Base-by-base conservation (phyloP, 2,329 filamentous ascomycete species). In the Fusarium sp. region DNA sequence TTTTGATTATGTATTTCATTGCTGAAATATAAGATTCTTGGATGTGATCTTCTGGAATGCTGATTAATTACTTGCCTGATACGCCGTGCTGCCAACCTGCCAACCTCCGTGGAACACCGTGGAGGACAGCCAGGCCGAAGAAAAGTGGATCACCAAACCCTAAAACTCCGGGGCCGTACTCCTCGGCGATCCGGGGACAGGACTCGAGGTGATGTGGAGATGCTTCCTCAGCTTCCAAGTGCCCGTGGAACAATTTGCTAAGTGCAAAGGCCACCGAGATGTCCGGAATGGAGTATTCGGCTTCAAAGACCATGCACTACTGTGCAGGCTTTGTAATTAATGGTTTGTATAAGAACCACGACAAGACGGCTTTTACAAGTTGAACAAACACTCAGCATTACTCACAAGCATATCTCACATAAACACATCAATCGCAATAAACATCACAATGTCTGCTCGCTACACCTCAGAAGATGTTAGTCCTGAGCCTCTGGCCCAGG, bases 401-500 rank as follows among this genome's bases (percentile, higher is more conserved):
- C 38, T 32, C 24, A 44, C 14, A n/a, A 21, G 20, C 40, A 56
- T 20, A 4, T 15, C 28, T 6, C 5, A 15, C 28, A 32, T 14
- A 32, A 30, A 30, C 28, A 47, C 14, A 30, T 12, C 30, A 44
- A 30, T 20, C 30, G 11, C 40, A 30, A 40, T 21, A 12, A 6
- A 46, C 45, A 20, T 38, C 45, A 73, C 64, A 67, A 23, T 67
- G 24, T 15, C 65, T 19, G 21, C 42, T 24, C 68, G 71, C 19
- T 73, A 74, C 50, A 21, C 24, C 23, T 69, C 69, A 46, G 57
- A 63, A 14, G 24, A 62, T 14, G 60, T 66, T 2, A 67, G 56
- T 23, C 54, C 68, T 8, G 54, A 48, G 57, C 69, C 71, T 36
- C 73, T 87, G 26, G 81, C 76, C 7, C 70, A 81, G 62, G 80